phyloP scores from a whole-genome alignment of 495 filamentous ascomycete genomes.

The Opeltia flavorubescens region DNA sequence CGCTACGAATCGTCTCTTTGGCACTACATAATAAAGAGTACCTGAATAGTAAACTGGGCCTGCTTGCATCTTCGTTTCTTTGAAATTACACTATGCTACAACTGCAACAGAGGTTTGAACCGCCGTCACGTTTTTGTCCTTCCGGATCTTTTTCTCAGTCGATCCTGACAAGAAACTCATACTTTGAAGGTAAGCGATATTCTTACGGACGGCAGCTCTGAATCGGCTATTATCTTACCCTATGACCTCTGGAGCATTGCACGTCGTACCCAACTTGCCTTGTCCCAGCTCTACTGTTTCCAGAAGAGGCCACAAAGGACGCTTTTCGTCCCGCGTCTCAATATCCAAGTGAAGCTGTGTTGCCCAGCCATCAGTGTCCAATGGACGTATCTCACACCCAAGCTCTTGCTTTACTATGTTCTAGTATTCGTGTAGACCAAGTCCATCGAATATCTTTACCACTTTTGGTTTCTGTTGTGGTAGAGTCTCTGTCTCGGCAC shows the following conservation, averaged over 20 bases:
- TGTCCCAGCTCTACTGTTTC: conserved; percentile 15
- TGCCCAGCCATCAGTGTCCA: conserved; percentile 12
- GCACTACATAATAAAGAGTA: too few species aligned
- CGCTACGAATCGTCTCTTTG: too few species aligned
- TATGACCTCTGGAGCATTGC: background rate
- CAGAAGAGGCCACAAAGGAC: conserved; percentile 21
- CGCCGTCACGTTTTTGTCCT: background rate
- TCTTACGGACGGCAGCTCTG: conserved; percentile 7
- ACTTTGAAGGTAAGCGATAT: background rate
- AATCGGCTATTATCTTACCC: conserved; percentile 7
- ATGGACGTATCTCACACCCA: conserved; percentile 10
- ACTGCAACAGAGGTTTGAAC: background rate
- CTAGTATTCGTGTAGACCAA: conserved; percentile 17
- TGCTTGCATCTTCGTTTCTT: too few species aligned
- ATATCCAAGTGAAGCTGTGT: conserved; percentile 9
- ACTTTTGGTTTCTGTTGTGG: background rate
- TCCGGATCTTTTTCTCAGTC: background rate
- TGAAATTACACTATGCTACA: background rate
- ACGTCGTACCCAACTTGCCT: conserved; percentile 11
- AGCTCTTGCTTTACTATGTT: conserved; percentile 11
- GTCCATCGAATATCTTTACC: conserved; percentile 15
- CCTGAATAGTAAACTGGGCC: too few species aligned
- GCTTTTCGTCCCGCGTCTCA: conserved; percentile 10
- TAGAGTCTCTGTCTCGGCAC: too few species aligned
- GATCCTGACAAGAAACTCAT: background rate